phyloP scores from a whole-genome alignment of 2,329 filamentous ascomycete species.

The Xylariaceae sp. region DNA sequence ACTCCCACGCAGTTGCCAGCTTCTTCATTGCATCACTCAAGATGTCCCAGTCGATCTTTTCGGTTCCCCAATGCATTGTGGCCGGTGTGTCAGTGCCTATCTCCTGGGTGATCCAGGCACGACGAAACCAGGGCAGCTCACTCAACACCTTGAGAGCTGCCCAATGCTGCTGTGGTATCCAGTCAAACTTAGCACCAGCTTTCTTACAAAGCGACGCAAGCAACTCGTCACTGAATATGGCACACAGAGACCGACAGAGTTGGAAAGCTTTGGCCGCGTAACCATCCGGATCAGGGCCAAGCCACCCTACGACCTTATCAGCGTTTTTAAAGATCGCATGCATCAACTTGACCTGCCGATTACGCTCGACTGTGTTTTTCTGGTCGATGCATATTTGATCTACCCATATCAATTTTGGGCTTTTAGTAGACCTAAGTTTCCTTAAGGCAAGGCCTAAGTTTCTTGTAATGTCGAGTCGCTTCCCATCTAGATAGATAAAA shows the following conservation, averaged over 20 bases:
- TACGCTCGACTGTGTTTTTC: conserved; percentile 39
- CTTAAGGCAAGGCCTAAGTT: not conserved
- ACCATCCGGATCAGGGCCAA: conserved; percentile 28
- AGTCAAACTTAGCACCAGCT: conserved; percentile 27
- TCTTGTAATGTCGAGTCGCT: not conserved
- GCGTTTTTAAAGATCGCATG: conserved; percentile 42
- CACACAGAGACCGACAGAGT: not conserved
- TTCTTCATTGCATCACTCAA: conserved; percentile 14
- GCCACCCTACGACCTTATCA: conserved; percentile 21
- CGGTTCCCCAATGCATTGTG: conserved; percentile 40
- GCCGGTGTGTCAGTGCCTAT: conserved; percentile 40
- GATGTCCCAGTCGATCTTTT: conserved; percentile 38
- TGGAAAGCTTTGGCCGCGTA: conserved; percentile 3
- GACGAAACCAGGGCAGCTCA: conserved; percentile 32
- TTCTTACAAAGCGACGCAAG: conserved; percentile 1
- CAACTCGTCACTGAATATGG: conserved; percentile 1
- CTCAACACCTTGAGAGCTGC: not conserved
- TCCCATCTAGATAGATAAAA: not conserved
- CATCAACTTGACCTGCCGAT: conserved; percentile 44
- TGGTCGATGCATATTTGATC: conserved; percentile 48
- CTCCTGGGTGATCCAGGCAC: conserved; percentile 44
- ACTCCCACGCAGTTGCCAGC: not conserved
- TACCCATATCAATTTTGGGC: conserved; percentile 37
- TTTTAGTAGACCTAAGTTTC: not conserved
- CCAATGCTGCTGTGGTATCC: not conserved